A percentile compares a stretch with the other conserved stretches of the same genome.
Conservation (phyloP, 495 filamentous ascomycete species). For the Xylona heveae region DNA sequence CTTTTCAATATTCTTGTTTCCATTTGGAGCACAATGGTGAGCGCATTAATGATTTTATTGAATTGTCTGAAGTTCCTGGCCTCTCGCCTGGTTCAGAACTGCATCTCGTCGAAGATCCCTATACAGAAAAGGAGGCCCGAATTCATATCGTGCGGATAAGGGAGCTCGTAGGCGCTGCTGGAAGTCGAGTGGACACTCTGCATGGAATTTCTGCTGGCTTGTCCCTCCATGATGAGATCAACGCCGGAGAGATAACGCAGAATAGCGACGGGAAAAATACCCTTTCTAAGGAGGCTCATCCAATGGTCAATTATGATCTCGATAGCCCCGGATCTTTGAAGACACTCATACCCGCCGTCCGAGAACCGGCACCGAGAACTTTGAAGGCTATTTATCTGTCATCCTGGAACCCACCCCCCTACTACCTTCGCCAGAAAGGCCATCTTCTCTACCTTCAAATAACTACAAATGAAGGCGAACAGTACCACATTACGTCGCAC, state of each 20-base stretch:
- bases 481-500: slow-evolving; percentile 79
- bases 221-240: slow-evolving; percentile 66
- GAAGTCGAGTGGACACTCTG: slow-evolving; percentile 70
- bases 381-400: slow-evolving; percentile 77
- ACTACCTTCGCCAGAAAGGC: slow-evolving; percentile 71
- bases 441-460: slow-evolving; percentile 83
- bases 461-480: slow-evolving; percentile 78
- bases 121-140: slow-evolving; percentile 95
- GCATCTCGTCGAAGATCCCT: slow-evolving; percentile 77
- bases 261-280: slow-evolving; percentile 12
- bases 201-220: slow-evolving; percentile 72
- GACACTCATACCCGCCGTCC: slow-evolving; percentile 40
- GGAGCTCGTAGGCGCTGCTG: slow-evolving; percentile 81
- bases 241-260: slow-evolving; percentile 16
- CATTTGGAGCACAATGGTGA: slow-evolving; percentile 75
- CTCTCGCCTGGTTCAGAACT: slow-evolving; percentile 55
- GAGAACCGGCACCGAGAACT: slow-evolving; percentile 55
- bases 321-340: slow-evolving; percentile 40
- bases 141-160: slow-evolving; percentile 80
- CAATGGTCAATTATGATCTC: slow-evolving; percentile 54
- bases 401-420: slow-evolving; percentile 89
- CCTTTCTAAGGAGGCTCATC: slow-evolving; percentile 18
- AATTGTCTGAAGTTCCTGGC: slow-evolving; percentile 76
- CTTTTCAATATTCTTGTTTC: slow-evolving; percentile 96
- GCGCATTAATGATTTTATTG: slow-evolving; percentile 84